phyloP scores from a whole-genome alignment of 2,329 filamentous ascomycete genomes.

The Cladophialophora psammophila region DNA sequence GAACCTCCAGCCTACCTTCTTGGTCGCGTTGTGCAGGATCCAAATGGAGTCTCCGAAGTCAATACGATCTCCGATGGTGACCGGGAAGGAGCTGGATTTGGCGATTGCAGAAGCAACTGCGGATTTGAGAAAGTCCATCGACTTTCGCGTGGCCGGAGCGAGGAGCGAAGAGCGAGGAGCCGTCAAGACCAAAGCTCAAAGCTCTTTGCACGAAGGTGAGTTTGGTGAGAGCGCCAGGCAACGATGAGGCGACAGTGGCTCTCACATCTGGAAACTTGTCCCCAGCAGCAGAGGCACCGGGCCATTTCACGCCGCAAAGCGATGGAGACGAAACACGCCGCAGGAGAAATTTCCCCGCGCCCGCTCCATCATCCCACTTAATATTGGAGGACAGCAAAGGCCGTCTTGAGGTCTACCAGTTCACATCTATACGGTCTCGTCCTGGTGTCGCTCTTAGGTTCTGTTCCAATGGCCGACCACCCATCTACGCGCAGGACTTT shows the following conservation, averaged over 20 bases:
- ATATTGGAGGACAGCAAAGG: not conserved
- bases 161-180: not conserved
- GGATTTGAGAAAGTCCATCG: slow-evolving; percentile 97
- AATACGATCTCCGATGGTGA: slow-evolving; percentile 89
- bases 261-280: slow-evolving; percentile 12
- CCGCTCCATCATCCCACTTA: slow-evolving; percentile 21
- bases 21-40: slow-evolving; percentile 94
- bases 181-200: not conserved
- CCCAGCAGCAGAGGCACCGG: slow-evolving; percentile 20
- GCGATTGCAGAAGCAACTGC: slow-evolving; percentile 96
- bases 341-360: slow-evolving; percentile 30
- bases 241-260: not conserved
- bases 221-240: not conserved
- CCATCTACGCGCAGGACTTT: slow-evolving; percentile 27
- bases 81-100: slow-evolving; percentile 91
- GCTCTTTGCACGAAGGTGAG: not conserved
- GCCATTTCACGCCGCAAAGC: slow-evolving; percentile 19
- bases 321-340: slow-evolving; percentile 9
- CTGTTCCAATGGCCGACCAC: slow-evolving; percentile 23
- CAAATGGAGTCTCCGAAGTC: slow-evolving; percentile 94
- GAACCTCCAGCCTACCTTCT: slow-evolving; percentile 67
- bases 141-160: slow-evolving; percentile 1
- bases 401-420: not conserved
- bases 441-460: not conserved
- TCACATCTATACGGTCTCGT: not conserved